Conservation (phyloP, 495 filamentous ascomycete species). For the Penicillium steckii region DNA sequence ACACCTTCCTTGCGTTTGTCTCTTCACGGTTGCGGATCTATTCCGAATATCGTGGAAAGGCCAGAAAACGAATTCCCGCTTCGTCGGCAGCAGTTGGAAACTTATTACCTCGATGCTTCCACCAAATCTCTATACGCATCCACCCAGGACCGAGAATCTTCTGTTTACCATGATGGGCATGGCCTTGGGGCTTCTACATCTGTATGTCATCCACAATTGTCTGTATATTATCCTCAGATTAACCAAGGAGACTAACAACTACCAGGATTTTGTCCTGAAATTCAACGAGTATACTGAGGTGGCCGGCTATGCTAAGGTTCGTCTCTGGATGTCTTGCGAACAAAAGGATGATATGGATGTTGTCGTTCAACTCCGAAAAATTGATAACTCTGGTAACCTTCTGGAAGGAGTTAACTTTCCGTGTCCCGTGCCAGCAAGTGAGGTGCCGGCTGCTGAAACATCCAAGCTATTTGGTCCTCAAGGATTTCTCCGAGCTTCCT, state of each 20-base stretch:
- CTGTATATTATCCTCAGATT: not conserved
- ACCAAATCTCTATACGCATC: not conserved
- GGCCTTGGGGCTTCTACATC: not conserved
- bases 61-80: not conserved
- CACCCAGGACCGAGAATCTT: not conserved
- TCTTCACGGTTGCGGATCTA: not conserved
- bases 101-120: not conserved
- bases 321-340: not conserved
- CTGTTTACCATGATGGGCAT: not conserved
- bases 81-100: not conserved
- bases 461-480: not conserved
- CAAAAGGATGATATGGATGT: not conserved
- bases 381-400: not conserved
- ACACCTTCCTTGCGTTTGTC: not conserved
- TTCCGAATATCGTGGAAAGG: not conserved
- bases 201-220: not conserved
- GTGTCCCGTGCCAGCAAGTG: not conserved
- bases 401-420: not conserved
- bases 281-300: not conserved
- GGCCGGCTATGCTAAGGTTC: not conserved
- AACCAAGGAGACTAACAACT: not conserved
- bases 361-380: not conserved
- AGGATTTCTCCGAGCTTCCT: not conserved
- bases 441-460: not conserved
- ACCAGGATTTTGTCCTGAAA: not conserved